Evolutionary conservation across 1,139 yeast species (phyloP).

Genomic region (Kazachstania sp.): DNA sequence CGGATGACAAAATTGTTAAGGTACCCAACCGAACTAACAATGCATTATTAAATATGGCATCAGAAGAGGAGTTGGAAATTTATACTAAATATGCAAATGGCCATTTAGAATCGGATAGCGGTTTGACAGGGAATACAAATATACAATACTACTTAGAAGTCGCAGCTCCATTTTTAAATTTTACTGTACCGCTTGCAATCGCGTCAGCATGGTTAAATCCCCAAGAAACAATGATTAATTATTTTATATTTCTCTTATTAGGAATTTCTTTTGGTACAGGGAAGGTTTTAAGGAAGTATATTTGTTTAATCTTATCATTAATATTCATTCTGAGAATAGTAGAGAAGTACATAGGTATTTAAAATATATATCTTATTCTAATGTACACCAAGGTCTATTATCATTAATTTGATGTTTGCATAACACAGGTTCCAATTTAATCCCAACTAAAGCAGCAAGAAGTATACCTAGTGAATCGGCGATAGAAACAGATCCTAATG

Average conservation of each 20-base stretch:
- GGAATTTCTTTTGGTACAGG: conserved; percentile 9
- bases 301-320: neutral
- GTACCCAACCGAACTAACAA: neutral
- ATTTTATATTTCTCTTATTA: conserved; percentile 10
- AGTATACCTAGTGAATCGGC: conserved; percentile 88
- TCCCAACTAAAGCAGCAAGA: conserved; percentile 65
- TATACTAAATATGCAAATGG: neutral
- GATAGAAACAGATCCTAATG: conserved; percentile 88
- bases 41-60: neutral
- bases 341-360: neutral
- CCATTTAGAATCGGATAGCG: neutral
- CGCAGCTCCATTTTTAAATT: neutral
- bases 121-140: no score
- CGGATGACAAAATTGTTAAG: neutral
- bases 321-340: neutral
- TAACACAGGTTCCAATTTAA: conserved; percentile 62
- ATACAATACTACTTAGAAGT: neutral
- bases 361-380: conserved; percentile 20
- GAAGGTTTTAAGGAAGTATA: neutral
- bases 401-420: conserved; percentile 58
- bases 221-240: conserved; percentile 1
- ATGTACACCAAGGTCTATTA: conserved; percentile 58
- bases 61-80: conserved; percentile 1
- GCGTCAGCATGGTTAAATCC: neutral
- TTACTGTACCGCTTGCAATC: neutral